Percentiles rank a stretch among this genome's conserved stretches.
phyloP scores from a whole-genome alignment of 2,329 filamentous ascomycete species.

The Nannizziopsis barbatae region DNA sequence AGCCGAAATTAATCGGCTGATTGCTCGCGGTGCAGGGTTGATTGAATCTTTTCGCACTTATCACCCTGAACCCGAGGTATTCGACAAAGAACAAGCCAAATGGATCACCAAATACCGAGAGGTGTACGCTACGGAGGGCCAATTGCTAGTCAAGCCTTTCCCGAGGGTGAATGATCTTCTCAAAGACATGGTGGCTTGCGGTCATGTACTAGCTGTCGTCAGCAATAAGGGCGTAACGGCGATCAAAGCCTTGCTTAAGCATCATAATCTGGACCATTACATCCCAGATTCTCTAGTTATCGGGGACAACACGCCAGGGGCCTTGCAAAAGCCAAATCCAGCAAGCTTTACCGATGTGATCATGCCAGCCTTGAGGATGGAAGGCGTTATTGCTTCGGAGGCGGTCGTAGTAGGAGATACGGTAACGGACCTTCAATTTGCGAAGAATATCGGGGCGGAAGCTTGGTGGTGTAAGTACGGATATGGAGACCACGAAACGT shows the following conservation, averaged over 20 bases:
- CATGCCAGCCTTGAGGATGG: slow-evolving; percentile 6
- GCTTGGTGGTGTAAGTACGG: slow-evolving; percentile 13
- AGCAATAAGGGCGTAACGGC: slow-evolving; percentile 13
- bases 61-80: slow-evolving; percentile 1
- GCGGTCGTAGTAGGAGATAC: slow-evolving; percentile 13
- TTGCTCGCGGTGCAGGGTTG: slow-evolving; percentile 9
- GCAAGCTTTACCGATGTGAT: slow-evolving; percentile 11
- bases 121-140: slow-evolving; percentile 9
- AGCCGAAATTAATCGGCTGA: slow-evolving; percentile 11
- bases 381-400: not conserved
- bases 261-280: slow-evolving; percentile 6
- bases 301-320: slow-evolving; percentile 12
- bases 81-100: not conserved
- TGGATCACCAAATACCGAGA: slow-evolving; percentile 13
- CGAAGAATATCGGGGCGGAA: slow-evolving; percentile 8
- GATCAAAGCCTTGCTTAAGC: slow-evolving; percentile 9
- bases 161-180: slow-evolving; percentile 7
- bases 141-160: slow-evolving; percentile 11
- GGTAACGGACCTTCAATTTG: slow-evolving; percentile 12
- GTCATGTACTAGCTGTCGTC: slow-evolving; percentile 8
- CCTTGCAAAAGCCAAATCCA: slow-evolving; percentile 9
- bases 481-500: slow-evolving; percentile 10
- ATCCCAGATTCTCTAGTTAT: slow-evolving; percentile 9
- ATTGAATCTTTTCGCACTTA: slow-evolving; percentile 11
- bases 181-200: not conserved